Conservation (phyloP, 202 grass and related monocot species). For the Carex arenaria region DNA sequence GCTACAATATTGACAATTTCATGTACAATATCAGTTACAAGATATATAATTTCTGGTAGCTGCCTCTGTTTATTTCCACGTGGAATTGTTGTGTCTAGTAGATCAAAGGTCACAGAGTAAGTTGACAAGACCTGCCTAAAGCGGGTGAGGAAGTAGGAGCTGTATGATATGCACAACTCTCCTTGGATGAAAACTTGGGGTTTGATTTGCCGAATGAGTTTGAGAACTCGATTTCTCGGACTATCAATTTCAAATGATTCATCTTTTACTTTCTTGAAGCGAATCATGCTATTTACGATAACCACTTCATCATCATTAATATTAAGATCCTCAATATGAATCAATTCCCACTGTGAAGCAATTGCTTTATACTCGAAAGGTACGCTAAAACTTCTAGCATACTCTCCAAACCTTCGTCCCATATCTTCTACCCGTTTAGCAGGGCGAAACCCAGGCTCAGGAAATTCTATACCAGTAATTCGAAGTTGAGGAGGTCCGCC, state of each 20-base stretch:
- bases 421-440: conserved; percentile 16
- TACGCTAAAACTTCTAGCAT: conserved; percentile 53
- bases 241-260: conserved; percentile 20
- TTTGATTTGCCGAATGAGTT: conserved; percentile 33
- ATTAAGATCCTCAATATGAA: conserved; percentile 42
- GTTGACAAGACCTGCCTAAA: conserved; percentile 35
- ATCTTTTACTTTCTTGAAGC: conserved; percentile 6
- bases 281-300: conserved; percentile 38
- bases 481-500: conserved; percentile 38
- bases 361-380: conserved; percentile 55
- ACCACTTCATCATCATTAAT: conserved; percentile 53
- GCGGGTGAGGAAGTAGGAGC: conserved; percentile 23
- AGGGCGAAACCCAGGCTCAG: conserved; percentile 45
- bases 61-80: conserved; percentile 24
- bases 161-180: conserved; percentile 22
- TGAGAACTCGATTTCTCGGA: conserved; percentile 33
- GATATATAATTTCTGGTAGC: conserved; percentile 23
- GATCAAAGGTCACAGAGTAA: conserved; percentile 34
- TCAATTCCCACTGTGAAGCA: conserved; percentile 43
- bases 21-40: conserved; percentile 26
- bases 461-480: conserved; percentile 53
- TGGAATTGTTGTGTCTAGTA: conserved; percentile 37
- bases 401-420: conserved; percentile 33
- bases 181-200: conserved; percentile 33
- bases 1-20: conserved; percentile 36